Percentiles rank a stretch among this genome's conserved stretches.
These are phyloP conservation scores for Tetrapyrgos nigripes DNA, from an alignment of 1,284 basidiomycete genomes.

Conservation along the genomic window DNA sequence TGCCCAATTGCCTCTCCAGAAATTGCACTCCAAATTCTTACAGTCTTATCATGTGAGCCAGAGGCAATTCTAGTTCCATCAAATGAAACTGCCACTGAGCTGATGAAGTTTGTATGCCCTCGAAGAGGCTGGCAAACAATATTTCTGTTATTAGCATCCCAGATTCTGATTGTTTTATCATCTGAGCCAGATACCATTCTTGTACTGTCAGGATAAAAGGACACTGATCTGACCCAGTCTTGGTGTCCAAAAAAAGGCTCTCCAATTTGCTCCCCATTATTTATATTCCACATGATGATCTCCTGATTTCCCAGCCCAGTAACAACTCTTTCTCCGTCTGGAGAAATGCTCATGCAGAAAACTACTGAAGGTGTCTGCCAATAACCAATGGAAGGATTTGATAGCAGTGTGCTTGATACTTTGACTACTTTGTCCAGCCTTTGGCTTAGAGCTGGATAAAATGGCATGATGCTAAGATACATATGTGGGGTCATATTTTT, in stretches of 20 bases:
- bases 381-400: no score
- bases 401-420: no score
- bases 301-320: background rate
- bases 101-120: background rate
- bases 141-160: conserved; percentile 23
- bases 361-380: no score
- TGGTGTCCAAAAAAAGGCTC: background rate
- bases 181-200: conserved; percentile 10
- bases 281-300: background rate
- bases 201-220: background rate
- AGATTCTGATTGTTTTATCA: conserved; percentile 27
- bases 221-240: background rate
- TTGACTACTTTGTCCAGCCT: no score
- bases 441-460: no score
- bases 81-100: conserved; percentile 4
- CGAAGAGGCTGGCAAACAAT: background rate
- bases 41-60: background rate
- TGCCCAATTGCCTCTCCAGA: background rate
- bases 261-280: background rate
- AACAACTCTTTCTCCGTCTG: background rate
- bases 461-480: no score
- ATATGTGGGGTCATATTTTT: no score
- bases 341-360: no score
- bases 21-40: conserved; percentile 4
- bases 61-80: conserved; percentile 7